phyloP scores from a whole-genome alignment of 2,329 filamentous ascomycete species.

The Endoconidiophora laricicola region DNA sequence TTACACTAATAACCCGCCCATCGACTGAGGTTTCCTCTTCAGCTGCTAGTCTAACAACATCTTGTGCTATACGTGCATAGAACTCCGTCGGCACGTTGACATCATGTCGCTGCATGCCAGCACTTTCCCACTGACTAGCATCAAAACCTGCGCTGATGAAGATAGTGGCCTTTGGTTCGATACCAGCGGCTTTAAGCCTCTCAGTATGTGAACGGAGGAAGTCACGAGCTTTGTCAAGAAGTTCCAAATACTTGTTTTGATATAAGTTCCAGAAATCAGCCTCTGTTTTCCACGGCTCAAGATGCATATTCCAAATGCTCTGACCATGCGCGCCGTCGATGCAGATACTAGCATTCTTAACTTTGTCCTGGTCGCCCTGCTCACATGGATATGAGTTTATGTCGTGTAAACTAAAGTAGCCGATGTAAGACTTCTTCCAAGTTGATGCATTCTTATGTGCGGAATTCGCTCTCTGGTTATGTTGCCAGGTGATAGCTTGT shows the following conservation, averaged over 20 bases:
- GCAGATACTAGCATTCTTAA: slow-evolving; percentile 84
- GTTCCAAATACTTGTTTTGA: slow-evolving; percentile 54
- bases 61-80: slow-evolving; percentile 77
- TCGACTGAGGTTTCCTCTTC: slow-evolving; percentile 65
- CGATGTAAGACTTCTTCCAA: slow-evolving; percentile 75
- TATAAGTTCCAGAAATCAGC: slow-evolving; percentile 84
- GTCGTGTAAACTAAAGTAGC: slow-evolving; percentile 93
- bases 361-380: slow-evolving; percentile 79
- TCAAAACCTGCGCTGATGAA: slow-evolving; percentile 96
- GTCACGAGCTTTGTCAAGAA: slow-evolving; percentile 64
- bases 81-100: slow-evolving; percentile 96
- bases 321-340: slow-evolving; percentile 90
- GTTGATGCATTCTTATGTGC: slow-evolving; percentile 51
- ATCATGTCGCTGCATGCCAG: slow-evolving; percentile 86
- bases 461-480: slow-evolving; percentile 67
- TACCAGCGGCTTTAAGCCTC: slow-evolving; percentile 40
- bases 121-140: slow-evolving; percentile 84
- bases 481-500: slow-evolving; percentile 80
- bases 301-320: slow-evolving; percentile 88
- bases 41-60: slow-evolving; percentile 65
- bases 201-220: slow-evolving; percentile 63
- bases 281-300: slow-evolving; percentile 70
- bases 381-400: slow-evolving; percentile 98
- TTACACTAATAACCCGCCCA: slow-evolving; percentile 76
- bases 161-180: slow-evolving; percentile 64